These are phyloP conservation scores for Camellia granthamiana DNA, from an alignment of 148 eudicot species.

Conservation along the genomic window DNA sequence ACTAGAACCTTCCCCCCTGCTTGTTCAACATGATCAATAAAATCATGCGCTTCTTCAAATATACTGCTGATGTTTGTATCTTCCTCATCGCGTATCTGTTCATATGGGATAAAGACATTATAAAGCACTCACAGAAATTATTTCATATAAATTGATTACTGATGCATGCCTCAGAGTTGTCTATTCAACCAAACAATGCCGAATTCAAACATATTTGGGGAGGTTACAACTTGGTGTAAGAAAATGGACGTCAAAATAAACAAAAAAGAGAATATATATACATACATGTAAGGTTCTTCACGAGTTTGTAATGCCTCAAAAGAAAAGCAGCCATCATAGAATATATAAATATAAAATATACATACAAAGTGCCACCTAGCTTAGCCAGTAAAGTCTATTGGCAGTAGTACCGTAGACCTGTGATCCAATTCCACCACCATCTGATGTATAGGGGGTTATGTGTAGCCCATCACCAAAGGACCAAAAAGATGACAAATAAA, in stretches of 20 bases:
- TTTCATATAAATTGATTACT: neutral
- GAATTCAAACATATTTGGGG: neutral
- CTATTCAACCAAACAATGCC: neutral
- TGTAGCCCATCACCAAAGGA: no score
- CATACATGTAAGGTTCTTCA: no score
- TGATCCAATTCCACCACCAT: no score
- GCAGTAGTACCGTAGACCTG: no score
- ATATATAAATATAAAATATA: no score
- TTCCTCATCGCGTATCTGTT: conserved; percentile 84
- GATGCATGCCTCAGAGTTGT: neutral
- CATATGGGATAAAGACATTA: neutral
- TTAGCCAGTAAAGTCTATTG: no score
- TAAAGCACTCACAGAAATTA: neutral
- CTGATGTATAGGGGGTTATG: no score
- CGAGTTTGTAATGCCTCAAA: no score
- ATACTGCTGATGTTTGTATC: conserved; percentile 75
- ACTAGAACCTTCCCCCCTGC: conserved; percentile 87
- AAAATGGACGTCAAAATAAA: neutral
- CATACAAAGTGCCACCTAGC: no score
- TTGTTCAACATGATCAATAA: conserved; percentile 67
- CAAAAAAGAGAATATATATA: no score
- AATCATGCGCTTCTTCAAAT: conserved; percentile 81
- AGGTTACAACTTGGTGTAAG: neutral
- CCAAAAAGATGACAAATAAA: no score
- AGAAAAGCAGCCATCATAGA: no score